A percentile compares a stretch with the other conserved stretches of the same genome.
phyloP scores from a whole-genome alignment of 163 green algal species.

The Scenedesmus sp. region DNA sequence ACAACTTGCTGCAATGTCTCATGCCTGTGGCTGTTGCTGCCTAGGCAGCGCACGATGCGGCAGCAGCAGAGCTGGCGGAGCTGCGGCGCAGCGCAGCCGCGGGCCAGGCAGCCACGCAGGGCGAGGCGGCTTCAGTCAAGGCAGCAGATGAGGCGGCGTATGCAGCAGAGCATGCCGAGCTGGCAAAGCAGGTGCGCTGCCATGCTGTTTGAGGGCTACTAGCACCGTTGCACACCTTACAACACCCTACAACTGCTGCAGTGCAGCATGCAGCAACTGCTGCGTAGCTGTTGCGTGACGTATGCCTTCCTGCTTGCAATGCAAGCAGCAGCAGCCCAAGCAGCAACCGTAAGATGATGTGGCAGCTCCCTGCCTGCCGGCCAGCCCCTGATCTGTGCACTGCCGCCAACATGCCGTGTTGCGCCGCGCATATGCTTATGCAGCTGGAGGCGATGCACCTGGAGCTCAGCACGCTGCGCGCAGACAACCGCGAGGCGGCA shows the following conservation, averaged over 20 bases:
- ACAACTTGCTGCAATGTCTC: neutral
- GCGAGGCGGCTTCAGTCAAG: neutral
- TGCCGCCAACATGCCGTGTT: neutral
- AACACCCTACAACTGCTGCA: neutral
- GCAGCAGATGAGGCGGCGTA: constrained; percentile 6
- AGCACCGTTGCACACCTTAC: neutral
- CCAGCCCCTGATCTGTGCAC: neutral
- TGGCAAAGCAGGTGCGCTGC: constrained; percentile 40
- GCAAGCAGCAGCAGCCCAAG: no score
- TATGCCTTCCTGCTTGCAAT: neutral
- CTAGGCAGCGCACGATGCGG: constrained; percentile 30
- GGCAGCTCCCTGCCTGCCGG: neutral
- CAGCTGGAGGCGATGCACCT: constrained; percentile 35
- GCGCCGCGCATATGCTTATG: neutral
- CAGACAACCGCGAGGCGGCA: neutral
- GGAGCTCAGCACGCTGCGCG: constrained; percentile 15
- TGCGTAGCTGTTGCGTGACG: neutral
- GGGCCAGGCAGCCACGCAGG: neutral
- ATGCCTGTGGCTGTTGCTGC: neutral
- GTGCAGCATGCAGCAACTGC: neutral
- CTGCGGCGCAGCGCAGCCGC: constrained; percentile 14
- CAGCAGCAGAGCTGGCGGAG: constrained; percentile 32
- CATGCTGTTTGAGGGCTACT: neutral
- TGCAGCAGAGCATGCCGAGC: constrained; percentile 8
- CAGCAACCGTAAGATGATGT: no score